Evolutionary conservation across 768 basidiomycete species (phyloP), one percentile per base, ranked within the genome.

Genomic region (Terana coerulea): DNA sequence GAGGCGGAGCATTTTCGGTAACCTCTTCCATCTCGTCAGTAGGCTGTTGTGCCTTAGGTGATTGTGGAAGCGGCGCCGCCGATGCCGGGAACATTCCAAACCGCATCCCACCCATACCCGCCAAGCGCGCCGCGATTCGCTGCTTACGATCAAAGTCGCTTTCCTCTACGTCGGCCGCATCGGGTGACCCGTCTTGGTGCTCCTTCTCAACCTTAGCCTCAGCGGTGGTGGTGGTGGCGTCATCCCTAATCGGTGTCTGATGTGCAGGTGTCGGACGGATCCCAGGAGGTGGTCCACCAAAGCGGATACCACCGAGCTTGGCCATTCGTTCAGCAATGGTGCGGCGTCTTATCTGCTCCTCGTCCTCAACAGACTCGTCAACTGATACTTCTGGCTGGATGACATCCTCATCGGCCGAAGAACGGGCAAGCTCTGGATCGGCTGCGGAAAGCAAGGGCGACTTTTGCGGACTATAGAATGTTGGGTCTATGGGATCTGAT

Each of bases 291-390:
- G 86, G 86, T 37, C 77, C 82, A 1, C 91, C 91, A 57, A 94
- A 87, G 55, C 79, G 81, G 63, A 95, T 84, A 3, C 89, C 91
- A 14, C 94, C 91, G 0, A 97, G 74, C 61, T 84, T 91, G 1
- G 93, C 93, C 93, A 97, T 95, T n/a, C 94, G 79, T 52, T 95
- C 92, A 1, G 93, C 91, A 31, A 97, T 89, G 1, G 88, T 88
- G 26, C 75, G 76, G 21, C 84, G 78, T 42, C 84, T 75, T 2
- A 67, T 56, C 10, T 65, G 61, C 19, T 73, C 75, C 8, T 65
- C 68, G 21, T 80, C 76, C 50, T 79, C 79, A 1, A 71, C 71
- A 45, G 78, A 75, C 14, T 53, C 52, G 21, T 43, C 30, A 10
- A 28, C 52, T 14, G 31, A 12, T 10, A 26, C 5, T 9, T 12